Conservation (phyloP, 306 rosid species). For the Vigna unguiculata region DNA sequence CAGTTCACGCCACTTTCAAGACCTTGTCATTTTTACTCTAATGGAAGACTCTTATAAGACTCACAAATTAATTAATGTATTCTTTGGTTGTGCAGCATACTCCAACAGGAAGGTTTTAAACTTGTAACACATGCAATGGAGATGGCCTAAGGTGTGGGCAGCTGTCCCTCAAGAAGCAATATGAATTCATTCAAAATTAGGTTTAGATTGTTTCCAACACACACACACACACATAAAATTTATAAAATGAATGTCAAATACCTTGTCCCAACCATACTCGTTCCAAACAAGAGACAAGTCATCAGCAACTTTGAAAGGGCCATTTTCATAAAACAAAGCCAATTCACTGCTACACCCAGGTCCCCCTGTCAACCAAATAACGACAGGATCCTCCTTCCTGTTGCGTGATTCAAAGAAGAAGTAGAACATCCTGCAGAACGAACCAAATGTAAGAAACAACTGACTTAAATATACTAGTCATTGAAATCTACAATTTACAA, state of each 20-base stretch:
- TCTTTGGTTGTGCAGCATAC: no score
- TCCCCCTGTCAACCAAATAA: slow-evolving; percentile 95
- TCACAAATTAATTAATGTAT: no score
- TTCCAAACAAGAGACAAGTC: slow-evolving; percentile 89
- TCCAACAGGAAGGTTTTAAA: no score
- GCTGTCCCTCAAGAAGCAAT: slow-evolving; percentile 13
- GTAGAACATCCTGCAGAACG: slow-evolving; percentile 82
- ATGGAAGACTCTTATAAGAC: no score
- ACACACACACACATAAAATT: slow-evolving; percentile 3
- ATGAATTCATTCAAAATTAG: slow-evolving; percentile 14
- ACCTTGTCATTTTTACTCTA: no score
- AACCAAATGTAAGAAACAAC: slow-evolving; percentile 28
- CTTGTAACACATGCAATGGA: no score
- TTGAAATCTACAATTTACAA: slow-evolving; percentile 20
- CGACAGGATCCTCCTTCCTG: slow-evolving; percentile 75
- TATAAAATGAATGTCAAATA: slow-evolving; percentile 41
- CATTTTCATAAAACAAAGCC: slow-evolving; percentile 90
- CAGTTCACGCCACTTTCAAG: no score
- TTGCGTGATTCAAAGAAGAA: slow-evolving; percentile 88
- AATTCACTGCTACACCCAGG: slow-evolving; percentile 96
- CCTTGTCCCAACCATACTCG: slow-evolving; percentile 94
- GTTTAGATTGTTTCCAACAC: not conserved
- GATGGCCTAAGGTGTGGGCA: not conserved
- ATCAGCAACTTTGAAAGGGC: slow-evolving; percentile 76
- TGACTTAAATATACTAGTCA: slow-evolving; percentile 24